phyloP scores from a whole-genome alignment of 495 filamentous ascomycete species.

The Hypoxylon crocopeplum region DNA sequence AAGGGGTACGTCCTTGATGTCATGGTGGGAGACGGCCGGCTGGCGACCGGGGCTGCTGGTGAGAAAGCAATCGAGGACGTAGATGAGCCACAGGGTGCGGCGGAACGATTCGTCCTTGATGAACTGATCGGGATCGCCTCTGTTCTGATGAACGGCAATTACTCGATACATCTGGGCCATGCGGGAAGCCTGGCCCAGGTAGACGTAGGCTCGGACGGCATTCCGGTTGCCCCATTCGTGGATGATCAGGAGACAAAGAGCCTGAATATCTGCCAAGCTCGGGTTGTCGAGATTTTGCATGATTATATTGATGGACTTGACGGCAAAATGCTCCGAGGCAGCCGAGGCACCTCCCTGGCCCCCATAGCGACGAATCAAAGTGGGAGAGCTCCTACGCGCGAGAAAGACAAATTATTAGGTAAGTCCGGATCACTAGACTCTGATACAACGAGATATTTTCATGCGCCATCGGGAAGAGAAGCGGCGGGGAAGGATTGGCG shows the following conservation, averaged over 20 bases:
- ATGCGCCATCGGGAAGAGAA: constrained; percentile 22
- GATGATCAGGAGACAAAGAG: constrained; percentile 57
- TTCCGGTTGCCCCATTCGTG: constrained; percentile 61
- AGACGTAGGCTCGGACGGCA: constrained; percentile 59
- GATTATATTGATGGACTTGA: constrained; percentile 54
- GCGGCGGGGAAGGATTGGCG: constrained; percentile 20
- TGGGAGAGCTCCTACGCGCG: constrained; percentile 49
- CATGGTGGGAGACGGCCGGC: constrained; percentile 53
- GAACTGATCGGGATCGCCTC: constrained; percentile 55
- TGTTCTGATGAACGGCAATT: constrained; percentile 51
- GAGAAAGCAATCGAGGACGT: constrained; percentile 61
- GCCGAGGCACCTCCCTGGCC: constrained; percentile 50
- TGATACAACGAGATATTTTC: neutral
- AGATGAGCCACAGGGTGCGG: constrained; percentile 59
- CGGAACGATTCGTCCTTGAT: constrained; percentile 60
- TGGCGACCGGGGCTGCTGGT: constrained; percentile 60
- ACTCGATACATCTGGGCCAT: constrained; percentile 62
- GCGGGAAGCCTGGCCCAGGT: constrained; percentile 57
- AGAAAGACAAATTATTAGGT: constrained; percentile 19
- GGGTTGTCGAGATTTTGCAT: constrained; percentile 55
- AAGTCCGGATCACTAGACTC: constrained; percentile 17
- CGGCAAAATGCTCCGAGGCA: constrained; percentile 57
- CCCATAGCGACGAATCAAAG: constrained; percentile 58
- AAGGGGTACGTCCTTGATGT: constrained; percentile 54
- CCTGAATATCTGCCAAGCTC: constrained; percentile 58